Percentiles rank a stretch among this genome's conserved stretches.
Evolutionary conservation across 805 yeast genomes (phyloP).

Genomic region (Suhomyces prunicola): DNA sequence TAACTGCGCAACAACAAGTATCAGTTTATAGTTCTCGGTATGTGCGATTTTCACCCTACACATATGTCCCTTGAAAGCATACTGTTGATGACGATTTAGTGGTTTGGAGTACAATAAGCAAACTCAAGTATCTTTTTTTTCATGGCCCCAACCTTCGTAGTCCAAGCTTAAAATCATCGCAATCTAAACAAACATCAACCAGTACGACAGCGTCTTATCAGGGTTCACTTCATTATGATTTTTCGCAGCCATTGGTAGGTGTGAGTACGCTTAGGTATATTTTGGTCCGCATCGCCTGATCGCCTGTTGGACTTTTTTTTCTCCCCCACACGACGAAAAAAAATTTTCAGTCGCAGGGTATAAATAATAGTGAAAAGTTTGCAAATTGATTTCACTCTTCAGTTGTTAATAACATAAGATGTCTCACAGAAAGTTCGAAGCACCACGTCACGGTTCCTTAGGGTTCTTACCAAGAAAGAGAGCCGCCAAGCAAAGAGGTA

Average conservation of each 20-base stretch:
- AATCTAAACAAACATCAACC: too few species aligned
- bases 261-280: background rate
- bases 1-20: too few species aligned
- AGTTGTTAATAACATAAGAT: constrained; percentile 44
- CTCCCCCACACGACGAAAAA: constrained; percentile 10
- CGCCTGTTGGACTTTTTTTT: background rate
- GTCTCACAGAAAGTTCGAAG: constrained; percentile 99
- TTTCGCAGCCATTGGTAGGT: background rate
- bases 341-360: constrained; percentile 10
- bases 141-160: too few species aligned
- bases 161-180: too few species aligned
- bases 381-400: constrained; percentile 11
- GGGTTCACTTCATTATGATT: too few species aligned
- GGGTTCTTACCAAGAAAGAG: constrained; percentile 99
- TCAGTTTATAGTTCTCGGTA: too few species aligned
- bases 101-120: too few species aligned
- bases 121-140: too few species aligned
- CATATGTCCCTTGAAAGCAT: too few species aligned
- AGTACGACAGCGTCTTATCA: too few species aligned
- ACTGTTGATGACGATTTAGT: too few species aligned
- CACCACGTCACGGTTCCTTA: constrained; percentile 99
- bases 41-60: too few species aligned
- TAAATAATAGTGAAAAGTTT: constrained; percentile 1
- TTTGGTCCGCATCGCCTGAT: background rate
- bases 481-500: constrained; percentile 97